Percentiles rank a stretch among this genome's conserved stretches.
Evolutionary conservation across 164 flowering plant species (phyloP).

Genomic region (Vitis riparia): DNA sequence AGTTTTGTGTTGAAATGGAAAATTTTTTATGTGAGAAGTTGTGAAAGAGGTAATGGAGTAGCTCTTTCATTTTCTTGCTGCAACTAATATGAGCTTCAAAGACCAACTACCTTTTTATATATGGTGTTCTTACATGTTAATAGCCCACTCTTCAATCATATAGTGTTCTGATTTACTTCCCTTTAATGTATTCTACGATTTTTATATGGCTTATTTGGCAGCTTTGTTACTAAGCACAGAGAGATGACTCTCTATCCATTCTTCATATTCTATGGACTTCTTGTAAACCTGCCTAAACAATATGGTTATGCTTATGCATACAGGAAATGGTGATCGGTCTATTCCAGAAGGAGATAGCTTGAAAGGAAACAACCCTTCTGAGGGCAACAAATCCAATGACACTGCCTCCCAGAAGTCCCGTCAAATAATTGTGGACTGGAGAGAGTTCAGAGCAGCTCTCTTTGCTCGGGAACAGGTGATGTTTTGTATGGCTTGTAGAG

Average conservation of each 20-base stretch:
- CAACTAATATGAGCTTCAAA: too few relatives aligned
- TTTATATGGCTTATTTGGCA: too few relatives aligned
- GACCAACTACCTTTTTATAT: too few relatives aligned
- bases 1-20: too few relatives aligned
- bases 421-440: conserved; percentile 61
- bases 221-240: too few relatives aligned
- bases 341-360: conserved; percentile 53
- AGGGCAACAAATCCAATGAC: conserved; percentile 46
- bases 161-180: too few relatives aligned
- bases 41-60: too few relatives aligned
- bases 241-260: not conserved
- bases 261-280: not conserved
- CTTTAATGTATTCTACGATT: too few relatives aligned
- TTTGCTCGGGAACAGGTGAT: conserved; percentile 65
- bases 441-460: conserved; percentile 80
- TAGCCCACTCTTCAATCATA: too few relatives aligned
- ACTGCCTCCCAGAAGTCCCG: conserved; percentile 38
- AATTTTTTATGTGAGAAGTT: too few relatives aligned
- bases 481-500: not conserved
- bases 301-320: not conserved
- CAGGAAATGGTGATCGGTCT: conserved; percentile 54
- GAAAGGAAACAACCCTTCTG: conserved; percentile 40
- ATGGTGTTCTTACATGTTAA: too few relatives aligned
- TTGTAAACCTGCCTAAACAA: not conserved
- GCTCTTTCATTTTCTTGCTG: too few relatives aligned